A percentile compares a stretch with the other conserved stretches of the same genome.
Conservation (phyloP, 176 grass and related monocot species). For the Tuctoria greenei region DNA sequence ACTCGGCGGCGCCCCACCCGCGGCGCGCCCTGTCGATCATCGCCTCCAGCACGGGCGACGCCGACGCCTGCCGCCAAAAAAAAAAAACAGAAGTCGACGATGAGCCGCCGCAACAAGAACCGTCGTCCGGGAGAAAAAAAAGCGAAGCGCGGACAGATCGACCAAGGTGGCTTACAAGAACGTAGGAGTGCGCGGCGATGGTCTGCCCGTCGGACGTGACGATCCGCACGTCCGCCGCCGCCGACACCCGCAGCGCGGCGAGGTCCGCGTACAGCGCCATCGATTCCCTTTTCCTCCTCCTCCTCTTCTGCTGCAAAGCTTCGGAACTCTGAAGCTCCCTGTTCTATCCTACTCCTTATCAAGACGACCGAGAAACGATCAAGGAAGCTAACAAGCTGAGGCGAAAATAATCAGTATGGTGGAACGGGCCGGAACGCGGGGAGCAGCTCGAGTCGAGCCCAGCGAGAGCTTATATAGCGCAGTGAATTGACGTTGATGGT, state of each 20-base stretch:
- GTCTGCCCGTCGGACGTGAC: slow-evolving; percentile 72
- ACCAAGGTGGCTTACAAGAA: slow-evolving; percentile 52
- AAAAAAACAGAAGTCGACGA: background rate
- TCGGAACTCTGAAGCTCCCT: background rate
- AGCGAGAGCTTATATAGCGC: background rate
- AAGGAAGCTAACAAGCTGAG: background rate
- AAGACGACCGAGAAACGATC: background rate
- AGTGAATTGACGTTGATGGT: too few species aligned
- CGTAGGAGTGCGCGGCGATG: slow-evolving; percentile 69
- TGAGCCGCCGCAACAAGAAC: background rate
- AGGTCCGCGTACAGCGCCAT: slow-evolving; percentile 32
- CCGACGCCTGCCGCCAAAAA: slow-evolving; percentile 40
- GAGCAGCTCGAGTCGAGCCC: background rate
- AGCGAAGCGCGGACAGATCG: too few species aligned
- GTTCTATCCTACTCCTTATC: background rate
- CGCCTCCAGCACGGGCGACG: slow-evolving; percentile 75
- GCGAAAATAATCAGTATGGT: background rate
- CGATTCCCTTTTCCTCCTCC: background rate
- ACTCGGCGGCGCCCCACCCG: slow-evolving; percentile 26
- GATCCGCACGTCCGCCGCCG: slow-evolving; percentile 56
- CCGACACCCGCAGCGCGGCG: slow-evolving; percentile 39
- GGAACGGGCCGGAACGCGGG: background rate
- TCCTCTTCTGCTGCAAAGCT: background rate
- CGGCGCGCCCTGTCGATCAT: slow-evolving; percentile 53
- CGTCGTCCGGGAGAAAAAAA: too few species aligned